These are phyloP conservation scores for Rhododendron simsii DNA, from an alignment of 148 eudicot genomes.

Conservation along the genomic window DNA sequence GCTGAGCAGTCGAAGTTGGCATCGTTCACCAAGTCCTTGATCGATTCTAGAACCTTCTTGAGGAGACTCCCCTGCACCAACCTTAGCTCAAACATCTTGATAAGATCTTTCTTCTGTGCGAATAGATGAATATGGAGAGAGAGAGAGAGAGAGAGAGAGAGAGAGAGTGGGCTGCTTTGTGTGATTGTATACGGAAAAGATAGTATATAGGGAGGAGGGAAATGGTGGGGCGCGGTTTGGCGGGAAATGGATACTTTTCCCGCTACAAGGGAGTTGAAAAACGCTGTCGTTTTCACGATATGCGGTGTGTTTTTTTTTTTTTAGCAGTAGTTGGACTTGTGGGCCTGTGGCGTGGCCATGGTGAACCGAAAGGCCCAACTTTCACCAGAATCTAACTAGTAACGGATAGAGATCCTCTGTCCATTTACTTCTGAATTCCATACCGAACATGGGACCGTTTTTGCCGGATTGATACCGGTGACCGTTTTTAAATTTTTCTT, in stretches of 20 bases:
- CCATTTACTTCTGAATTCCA: no score
- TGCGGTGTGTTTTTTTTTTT: background rate
- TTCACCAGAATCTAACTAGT: no score
- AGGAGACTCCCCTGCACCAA: slow-evolving; percentile 48
- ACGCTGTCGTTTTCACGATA: slow-evolving; percentile 3
- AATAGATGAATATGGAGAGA: background rate
- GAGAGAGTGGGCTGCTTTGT: background rate
- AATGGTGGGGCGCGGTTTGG: slow-evolving; percentile 4
- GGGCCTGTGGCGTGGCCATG: background rate
- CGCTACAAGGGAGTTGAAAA: slow-evolving; percentile 15
- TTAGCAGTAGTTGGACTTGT: background rate
- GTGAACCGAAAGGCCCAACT: background rate
- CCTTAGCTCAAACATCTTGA: slow-evolving; percentile 50
- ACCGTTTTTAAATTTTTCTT: no score
- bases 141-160: background rate
- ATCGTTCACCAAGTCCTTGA: slow-evolving; percentile 60
- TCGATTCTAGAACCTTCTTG: slow-evolving; percentile 59
- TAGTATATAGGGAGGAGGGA: background rate
- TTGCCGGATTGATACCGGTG: no score
- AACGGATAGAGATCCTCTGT: no score
- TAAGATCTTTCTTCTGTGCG: background rate
- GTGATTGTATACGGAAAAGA: background rate
- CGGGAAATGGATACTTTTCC: slow-evolving; percentile 26
- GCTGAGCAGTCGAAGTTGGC: slow-evolving; percentile 68
- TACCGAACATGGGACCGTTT: no score